Evolutionary conservation across 75 land plant species (phyloP), one percentile per base, ranked within the genome.

Genomic region (Azolla pinnata): DNA sequence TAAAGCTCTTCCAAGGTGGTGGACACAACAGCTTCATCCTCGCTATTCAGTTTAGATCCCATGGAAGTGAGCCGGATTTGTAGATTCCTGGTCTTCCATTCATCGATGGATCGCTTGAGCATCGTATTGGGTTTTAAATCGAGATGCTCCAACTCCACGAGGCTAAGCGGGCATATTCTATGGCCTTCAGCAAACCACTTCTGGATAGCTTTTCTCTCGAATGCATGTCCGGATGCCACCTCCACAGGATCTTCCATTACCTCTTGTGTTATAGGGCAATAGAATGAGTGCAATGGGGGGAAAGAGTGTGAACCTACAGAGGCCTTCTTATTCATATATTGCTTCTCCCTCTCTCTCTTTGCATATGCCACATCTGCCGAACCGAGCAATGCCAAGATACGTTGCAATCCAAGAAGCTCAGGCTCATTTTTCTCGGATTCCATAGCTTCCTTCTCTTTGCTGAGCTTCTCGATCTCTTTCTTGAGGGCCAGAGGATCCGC

Each of bases 241-340:
- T 81, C 87, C 33, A 84, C 87, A 4, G 87, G 87, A 40, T 84
- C 87, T 29, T 62, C 73, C 87, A 84, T 84, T 1, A 84, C 78
- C 47, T 83, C 87, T 17, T 53, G 66, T 2, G 87, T 81, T 56
- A 83, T 83, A 7, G 83, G 87, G 45, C 87, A 83, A 35, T 60
- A 74, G 52, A 83, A 83, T 28, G 87, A 77, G 31, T 81, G 75
- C 44, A 83, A 70, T 19, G 87, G 72, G 33, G 80, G 84, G 1
- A 83, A 38, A 18, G 75, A 70, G 30, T 77, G 78, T 46, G 47
- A 62, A 29, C 83, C 83, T 33, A 76, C 44, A 24, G 81, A 67
- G 21, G 50, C 63, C 44, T 66, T 71, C 75, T 77, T 83, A 54
- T 27, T 61, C 33, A 49, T 60, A 54, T 83, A 83, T 46, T 30